A percentile compares a stretch with the other conserved stretches of the same genome.
Evolutionary conservation across 371 early-diverging fungal species (phyloP).

Genomic region (Apophysomyces elegans): DNA sequence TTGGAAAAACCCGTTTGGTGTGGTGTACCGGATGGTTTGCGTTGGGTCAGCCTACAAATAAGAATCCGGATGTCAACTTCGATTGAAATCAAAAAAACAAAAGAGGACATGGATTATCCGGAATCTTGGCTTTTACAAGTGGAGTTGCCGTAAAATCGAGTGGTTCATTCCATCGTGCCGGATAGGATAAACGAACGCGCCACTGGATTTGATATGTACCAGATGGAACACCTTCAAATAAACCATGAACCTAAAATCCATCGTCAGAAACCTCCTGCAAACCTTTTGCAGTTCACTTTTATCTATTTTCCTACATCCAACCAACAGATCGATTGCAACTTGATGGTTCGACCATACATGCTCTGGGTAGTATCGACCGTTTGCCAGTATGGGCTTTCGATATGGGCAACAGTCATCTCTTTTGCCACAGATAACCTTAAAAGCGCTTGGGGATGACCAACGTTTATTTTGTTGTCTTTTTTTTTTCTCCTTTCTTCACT

Average conservation of each 20-base stretch:
- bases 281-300: neutral
- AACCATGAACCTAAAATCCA: slow-evolving; percentile 16
- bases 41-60: neutral
- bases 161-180: slow-evolving; percentile 27
- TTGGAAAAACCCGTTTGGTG: slow-evolving; percentile 15
- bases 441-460: neutral
- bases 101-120: too few species aligned
- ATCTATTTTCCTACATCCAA: slow-evolving; percentile 30
- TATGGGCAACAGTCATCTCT: slow-evolving; percentile 37
- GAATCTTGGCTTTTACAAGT: neutral
- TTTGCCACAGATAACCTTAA: slow-evolving; percentile 26
- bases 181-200: slow-evolving; percentile 18
- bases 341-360: slow-evolving; percentile 33
- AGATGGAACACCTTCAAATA: slow-evolving; percentile 22
- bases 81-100: neutral
- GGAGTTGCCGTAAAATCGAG: slow-evolving; percentile 17
- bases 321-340: slow-evolving; percentile 41
- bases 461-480: neutral
- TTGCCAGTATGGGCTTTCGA: slow-evolving; percentile 41
- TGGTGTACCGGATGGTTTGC: slow-evolving; percentile 12
- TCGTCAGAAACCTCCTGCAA: neutral
- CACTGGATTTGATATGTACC: slow-evolving; percentile 26
- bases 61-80: neutral
- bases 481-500: neutral
- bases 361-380: slow-evolving; percentile 30